phyloP scores from a whole-genome alignment of 108 stramenopile species.

The Seminavis robusta region DNA sequence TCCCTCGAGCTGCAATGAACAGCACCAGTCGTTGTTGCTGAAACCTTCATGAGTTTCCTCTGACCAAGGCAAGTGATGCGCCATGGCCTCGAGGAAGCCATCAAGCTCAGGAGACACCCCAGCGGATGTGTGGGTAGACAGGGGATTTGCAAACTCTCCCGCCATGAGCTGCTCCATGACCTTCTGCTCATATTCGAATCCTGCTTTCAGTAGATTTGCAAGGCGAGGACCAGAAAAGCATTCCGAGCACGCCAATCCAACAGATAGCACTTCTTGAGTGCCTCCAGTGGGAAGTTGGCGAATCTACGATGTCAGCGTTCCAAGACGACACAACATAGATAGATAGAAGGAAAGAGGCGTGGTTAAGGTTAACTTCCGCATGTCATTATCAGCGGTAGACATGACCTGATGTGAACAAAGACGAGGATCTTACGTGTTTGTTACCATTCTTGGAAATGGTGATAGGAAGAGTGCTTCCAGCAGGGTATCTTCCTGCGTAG shows the following conservation, averaged over 20 bases:
- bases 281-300: conserved; percentile 19
- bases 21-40: conserved; percentile 54
- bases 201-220: conserved; percentile 26
- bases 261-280: conserved; percentile 34
- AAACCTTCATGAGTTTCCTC: no score
- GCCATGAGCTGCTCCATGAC: conserved; percentile 32
- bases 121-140: conserved; percentile 51
- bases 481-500: conserved; percentile 17
- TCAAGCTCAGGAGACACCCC: conserved; percentile 36
- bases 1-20: conserved; percentile 56
- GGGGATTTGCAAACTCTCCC: conserved; percentile 32
- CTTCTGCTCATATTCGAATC: conserved; percentile 42
- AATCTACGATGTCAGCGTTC: no score
- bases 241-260: conserved; percentile 53
- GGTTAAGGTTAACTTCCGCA: background rate
- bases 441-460: conserved; percentile 25
- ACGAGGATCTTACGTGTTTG: conserved; percentile 12
- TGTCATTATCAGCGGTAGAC: background rate
- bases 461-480: conserved; percentile 8
- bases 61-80: conserved; percentile 45
- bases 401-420: background rate
- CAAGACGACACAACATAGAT: no score
- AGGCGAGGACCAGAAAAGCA: conserved; percentile 45
- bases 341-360: background rate
- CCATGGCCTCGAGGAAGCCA: conserved; percentile 35